These are phyloP conservation scores for Exophiala bonariae DNA, from an alignment of 2,329 filamentous ascomycete genomes.

Conservation along the genomic window DNA sequence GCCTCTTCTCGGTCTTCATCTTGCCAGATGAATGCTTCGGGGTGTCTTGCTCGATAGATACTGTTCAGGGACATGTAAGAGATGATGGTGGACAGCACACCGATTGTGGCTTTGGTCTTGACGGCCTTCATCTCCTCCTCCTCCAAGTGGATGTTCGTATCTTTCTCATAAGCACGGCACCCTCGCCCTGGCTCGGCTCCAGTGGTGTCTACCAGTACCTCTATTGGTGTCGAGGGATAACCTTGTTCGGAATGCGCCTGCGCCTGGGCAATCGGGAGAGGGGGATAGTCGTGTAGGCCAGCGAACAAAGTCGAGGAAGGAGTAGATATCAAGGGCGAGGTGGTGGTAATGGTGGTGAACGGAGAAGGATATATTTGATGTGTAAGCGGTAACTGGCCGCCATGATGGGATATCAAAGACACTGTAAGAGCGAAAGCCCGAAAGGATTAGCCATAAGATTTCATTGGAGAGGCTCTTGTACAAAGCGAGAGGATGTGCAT, in stretches of 20 bases:
- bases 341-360: conserved; percentile 9
- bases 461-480: conserved; percentile 13
- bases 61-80: conserved; percentile 45
- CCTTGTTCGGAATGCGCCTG: conserved; percentile 4
- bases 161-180: conserved; percentile 17
- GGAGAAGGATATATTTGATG: conserved; percentile 24
- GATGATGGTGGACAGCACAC: conserved; percentile 41
- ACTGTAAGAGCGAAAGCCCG: conserved; percentile 26
- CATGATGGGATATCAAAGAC: conserved; percentile 25
- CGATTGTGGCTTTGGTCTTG: conserved; percentile 40
- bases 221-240: conserved; percentile 2
- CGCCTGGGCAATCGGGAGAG: conserved; percentile 5
- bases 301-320: conserved; percentile 6
- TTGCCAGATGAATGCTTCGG: conserved; percentile 59
- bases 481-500: conserved; percentile 9
- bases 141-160: conserved; percentile 11
- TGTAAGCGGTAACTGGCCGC: conserved; percentile 15
- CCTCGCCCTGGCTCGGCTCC: not conserved
- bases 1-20: conserved; percentile 64
- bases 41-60: conserved; percentile 60
- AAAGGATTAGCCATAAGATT: conserved; percentile 21
- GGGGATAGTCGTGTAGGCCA: conserved; percentile 4
- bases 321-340: conserved; percentile 5
- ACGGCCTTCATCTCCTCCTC: conserved; percentile 40
- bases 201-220: conserved; percentile 10